Conservation (phyloP, 192 early-diverging fungal genomes). For the Backusella sp. region DNA sequence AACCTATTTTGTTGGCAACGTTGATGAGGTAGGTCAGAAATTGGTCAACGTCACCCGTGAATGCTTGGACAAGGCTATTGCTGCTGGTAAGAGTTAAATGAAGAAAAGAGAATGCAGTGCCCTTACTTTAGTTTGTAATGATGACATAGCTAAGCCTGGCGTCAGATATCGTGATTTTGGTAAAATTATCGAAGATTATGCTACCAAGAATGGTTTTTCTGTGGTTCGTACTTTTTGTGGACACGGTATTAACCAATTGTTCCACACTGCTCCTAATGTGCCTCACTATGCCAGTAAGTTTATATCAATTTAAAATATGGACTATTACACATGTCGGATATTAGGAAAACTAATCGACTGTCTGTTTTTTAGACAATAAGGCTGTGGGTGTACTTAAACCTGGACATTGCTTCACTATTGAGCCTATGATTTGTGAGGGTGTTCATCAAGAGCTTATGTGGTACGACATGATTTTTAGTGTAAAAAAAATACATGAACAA, state of each 20-base stretch:
- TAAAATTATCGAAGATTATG: slow-evolving; percentile 84
- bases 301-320: background rate
- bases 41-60: slow-evolving; percentile 81
- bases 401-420: slow-evolving; percentile 97
- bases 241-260: slow-evolving; percentile 86
- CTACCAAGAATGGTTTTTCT: slow-evolving; percentile 81
- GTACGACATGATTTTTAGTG: slow-evolving; percentile 14
- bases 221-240: slow-evolving; percentile 93
- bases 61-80: slow-evolving; percentile 93
- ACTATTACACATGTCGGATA: background rate
- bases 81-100: slow-evolving; percentile 56
- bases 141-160: slow-evolving; percentile 79
- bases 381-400: slow-evolving; percentile 94
- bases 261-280: slow-evolving; percentile 89
- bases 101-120: background rate
- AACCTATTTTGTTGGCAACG: slow-evolving; percentile 89
- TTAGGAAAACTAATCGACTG: background rate
- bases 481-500: slow-evolving; percentile 9
- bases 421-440: slow-evolving; percentile 99
- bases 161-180: slow-evolving; percentile 91
- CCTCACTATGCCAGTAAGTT: slow-evolving; percentile 86
- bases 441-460: slow-evolving; percentile 66
- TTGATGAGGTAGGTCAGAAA: slow-evolving; percentile 68
- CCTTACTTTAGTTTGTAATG: slow-evolving; percentile 7
- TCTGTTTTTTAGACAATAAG: slow-evolving; percentile 68